Percentiles rank a stretch among this genome's conserved stretches.
phyloP scores from a whole-genome alignment of 129 eudicot species.

The Scalesia atractyloides region DNA sequence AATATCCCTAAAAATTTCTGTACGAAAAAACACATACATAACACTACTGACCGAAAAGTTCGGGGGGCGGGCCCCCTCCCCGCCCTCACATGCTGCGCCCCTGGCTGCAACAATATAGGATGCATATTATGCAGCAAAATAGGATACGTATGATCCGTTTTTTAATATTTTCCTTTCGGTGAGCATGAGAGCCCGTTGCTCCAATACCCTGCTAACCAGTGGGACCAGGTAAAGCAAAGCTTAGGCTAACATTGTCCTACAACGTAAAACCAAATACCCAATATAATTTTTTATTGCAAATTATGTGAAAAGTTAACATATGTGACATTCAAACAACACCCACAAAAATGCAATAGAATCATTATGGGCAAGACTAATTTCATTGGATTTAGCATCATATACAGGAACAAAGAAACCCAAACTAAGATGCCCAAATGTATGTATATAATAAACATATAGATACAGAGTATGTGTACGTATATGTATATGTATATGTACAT shows the following conservation, averaged over 20 bases:
- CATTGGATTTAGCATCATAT: constrained; percentile 9
- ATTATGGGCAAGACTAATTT: not conserved
- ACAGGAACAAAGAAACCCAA: constrained; percentile 31
- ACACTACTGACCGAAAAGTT: no score
- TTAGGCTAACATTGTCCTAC: not conserved
- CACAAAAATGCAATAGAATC: constrained; percentile 27
- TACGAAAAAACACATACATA: no score
- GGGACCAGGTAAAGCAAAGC: not conserved
- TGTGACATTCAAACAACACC: constrained; percentile 14
- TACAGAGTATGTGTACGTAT: constrained; percentile 8
- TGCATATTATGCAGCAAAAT: not conserved
- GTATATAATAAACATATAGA: constrained; percentile 6
- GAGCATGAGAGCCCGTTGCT: not conserved
- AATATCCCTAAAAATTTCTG: no score
- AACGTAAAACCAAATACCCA: not conserved
- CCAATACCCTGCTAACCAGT: not conserved
- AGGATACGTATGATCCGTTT: not conserved
- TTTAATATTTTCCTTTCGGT: not conserved
- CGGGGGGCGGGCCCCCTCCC: no score
- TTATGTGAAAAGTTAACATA: constrained; percentile 2
- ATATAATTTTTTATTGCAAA: not conserved
- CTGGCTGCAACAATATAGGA: not conserved
- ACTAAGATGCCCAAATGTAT: constrained; percentile 12
- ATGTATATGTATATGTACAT: constrained; percentile 6
- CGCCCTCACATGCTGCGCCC: no score